A percentile compares a stretch with the other conserved stretches of the same genome.
phyloP scores from a whole-genome alignment of 2,329 filamentous ascomycete genomes.

The Graphiopsis chlorocephala region DNA sequence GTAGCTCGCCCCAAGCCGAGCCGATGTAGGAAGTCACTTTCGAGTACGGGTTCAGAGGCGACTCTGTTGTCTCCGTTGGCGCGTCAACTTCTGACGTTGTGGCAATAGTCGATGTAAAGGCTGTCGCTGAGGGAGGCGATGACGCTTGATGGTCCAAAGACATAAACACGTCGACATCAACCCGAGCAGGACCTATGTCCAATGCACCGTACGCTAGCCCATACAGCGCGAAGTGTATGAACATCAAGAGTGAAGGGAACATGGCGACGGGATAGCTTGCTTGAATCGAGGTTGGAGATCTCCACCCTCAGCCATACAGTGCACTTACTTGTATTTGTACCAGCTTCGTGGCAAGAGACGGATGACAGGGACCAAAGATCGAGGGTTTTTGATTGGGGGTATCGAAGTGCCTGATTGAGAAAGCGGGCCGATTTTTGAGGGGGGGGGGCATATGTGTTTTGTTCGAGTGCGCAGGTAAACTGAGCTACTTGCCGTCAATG shows the following conservation, averaged over 20 bases:
- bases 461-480: too few relatives aligned
- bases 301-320: too few relatives aligned
- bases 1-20: neutral
- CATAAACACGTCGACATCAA: neutral
- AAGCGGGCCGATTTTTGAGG: too few relatives aligned
- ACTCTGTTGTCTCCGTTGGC: neutral
- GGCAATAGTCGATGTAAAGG: neutral
- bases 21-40: neutral
- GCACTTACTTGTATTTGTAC: too few relatives aligned
- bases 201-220: neutral
- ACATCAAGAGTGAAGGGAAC: neutral
- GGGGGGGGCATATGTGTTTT: too few relatives aligned
- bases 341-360: too few relatives aligned
- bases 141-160: neutral
- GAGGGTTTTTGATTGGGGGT: too few relatives aligned
- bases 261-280: neutral
- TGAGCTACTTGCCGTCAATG: too few relatives aligned
- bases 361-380: too few relatives aligned
- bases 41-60: neutral
- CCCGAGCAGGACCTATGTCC: neutral
- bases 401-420: too few relatives aligned
- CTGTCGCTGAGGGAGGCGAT: neutral
- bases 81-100: neutral
- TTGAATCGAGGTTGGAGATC: too few relatives aligned
- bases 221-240: neutral